Conservation (phyloP, 768 basidiomycete genomes). For the Amanita exitialis region DNA sequence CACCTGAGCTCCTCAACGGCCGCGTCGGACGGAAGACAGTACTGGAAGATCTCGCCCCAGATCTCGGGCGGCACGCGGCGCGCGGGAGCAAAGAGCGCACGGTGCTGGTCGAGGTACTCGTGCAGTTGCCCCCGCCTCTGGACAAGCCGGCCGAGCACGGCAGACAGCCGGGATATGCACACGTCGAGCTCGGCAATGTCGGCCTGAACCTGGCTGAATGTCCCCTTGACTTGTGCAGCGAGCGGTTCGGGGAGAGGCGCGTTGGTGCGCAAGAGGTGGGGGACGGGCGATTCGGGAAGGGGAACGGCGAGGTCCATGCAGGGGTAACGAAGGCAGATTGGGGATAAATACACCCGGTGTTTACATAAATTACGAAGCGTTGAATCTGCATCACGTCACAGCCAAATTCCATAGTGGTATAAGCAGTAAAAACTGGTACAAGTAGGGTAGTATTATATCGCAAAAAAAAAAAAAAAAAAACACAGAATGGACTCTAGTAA, state of each 20-base stretch:
- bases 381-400: no score
- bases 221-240: neutral
- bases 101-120: constrained; percentile 1
- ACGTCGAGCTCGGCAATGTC: neutral
- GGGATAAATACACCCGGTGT: no score
- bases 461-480: no score
- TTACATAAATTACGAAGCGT: no score
- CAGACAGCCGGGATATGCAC: constrained; percentile 1
- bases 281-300: neutral
- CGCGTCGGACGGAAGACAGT: neutral
- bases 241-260: neutral
- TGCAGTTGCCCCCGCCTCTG: neutral
- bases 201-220: neutral
- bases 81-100: neutral
- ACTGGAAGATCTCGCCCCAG: constrained; percentile 4
- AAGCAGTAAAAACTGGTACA: neutral
- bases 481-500: neutral
- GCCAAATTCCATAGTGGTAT: no score
- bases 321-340: no score
- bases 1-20: neutral
- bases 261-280: constrained; percentile 2
- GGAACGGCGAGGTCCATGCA: neutral
- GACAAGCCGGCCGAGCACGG: neutral
- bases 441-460: constrained; percentile 7
- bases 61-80: constrained; percentile 2